Conservation (phyloP, 805 yeast species). For the Yarrowia sp. region DNA sequence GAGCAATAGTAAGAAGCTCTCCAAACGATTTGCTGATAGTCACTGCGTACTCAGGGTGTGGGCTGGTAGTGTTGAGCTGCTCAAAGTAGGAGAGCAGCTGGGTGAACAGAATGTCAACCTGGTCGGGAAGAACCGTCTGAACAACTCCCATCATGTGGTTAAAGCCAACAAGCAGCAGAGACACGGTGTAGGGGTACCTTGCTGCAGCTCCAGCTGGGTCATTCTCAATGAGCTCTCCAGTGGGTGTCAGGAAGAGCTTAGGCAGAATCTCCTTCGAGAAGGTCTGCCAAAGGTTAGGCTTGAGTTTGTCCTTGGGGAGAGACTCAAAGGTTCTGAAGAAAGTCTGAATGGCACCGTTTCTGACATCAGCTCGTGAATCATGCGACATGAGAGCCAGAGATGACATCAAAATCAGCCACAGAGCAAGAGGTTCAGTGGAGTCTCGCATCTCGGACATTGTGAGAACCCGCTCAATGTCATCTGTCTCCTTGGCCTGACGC, state of each 20-base stretch:
- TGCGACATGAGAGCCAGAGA: constrained; percentile 67
- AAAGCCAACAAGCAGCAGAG: constrained; percentile 21
- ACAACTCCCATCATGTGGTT: constrained; percentile 34
- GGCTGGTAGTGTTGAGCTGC: constrained; percentile 12
- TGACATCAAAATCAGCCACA: constrained; percentile 71
- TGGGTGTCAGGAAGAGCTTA: constrained; percentile 21
- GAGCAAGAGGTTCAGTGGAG: constrained; percentile 44
- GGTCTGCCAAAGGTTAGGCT: constrained; percentile 28
- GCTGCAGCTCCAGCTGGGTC: constrained; percentile 33
- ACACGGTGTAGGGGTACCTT: constrained; percentile 29
- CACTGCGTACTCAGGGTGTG: constrained; percentile 28
- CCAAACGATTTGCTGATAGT: constrained; percentile 25
- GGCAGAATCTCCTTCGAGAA: constrained; percentile 28
- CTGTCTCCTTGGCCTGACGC: constrained; percentile 43
- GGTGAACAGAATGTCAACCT: constrained; percentile 26
- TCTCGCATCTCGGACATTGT: constrained; percentile 42
- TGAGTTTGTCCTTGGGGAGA: constrained; percentile 12
- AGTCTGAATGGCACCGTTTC: constrained; percentile 90
- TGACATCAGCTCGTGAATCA: constrained; percentile 77
- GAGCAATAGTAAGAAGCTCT: constrained; percentile 18
- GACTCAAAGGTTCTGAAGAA: constrained; percentile 78
- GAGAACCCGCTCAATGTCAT: constrained; percentile 43
- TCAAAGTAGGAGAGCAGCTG: constrained; percentile 26
- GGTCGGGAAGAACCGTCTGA: constrained; percentile 6
- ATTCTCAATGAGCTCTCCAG: constrained; percentile 22